Base-by-base conservation (phyloP, 768 basidiomycete genomes). In the Asterophora lycoperdoides region DNA sequence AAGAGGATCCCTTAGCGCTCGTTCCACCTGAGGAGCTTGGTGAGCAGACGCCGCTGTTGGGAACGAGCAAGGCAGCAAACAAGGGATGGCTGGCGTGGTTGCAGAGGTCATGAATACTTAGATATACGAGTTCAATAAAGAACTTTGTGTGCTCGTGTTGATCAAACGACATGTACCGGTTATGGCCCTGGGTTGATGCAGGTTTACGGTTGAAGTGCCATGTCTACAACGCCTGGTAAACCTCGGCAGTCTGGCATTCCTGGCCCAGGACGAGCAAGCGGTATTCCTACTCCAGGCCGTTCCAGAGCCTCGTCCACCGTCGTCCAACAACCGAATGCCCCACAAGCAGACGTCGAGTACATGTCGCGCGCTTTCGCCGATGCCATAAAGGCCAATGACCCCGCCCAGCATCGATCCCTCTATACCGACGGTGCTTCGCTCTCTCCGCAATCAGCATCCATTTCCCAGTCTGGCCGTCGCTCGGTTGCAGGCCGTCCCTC, bases 301-400 rank as follows among this genome's bases (percentile, higher is more conserved):
- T 76, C 81, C 39, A 79, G 86, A 52, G 85, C 88, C 14, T 66
- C 77, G n/a, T 86, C 86, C 9, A 75, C 65, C 48, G 71, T 74
- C 15, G 49, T 64, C 43, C 69, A 73, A 37, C 68, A 69, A 30
- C 68, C 69, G 30, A 59, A 65, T 18, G 55, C 58, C 28, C 54
- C 67, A 29, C 57, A 64, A 23, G 51, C 61, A 44, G 78, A 84
- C 58, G 68, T 71, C 46, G 80, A 85, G 41, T 81, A 75, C 54
- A 79, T 84, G 60, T 76, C 80, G 39, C 79, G 78, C 57, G 84
- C 88, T n/a, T 84, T 91, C 55, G 80, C 76, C 36, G 88, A 89
- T 55, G 89, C 89, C 23, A 80, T 91, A 63, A 85, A 77, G 61
- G 79, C 86, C 45, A 89, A 91, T 57, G 85, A 91, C 62, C 89